A percentile compares a stretch with the other conserved stretches of the same genome.
phyloP scores from a whole-genome alignment of 768 basidiomycete species.

The Suillus ampliporus region DNA sequence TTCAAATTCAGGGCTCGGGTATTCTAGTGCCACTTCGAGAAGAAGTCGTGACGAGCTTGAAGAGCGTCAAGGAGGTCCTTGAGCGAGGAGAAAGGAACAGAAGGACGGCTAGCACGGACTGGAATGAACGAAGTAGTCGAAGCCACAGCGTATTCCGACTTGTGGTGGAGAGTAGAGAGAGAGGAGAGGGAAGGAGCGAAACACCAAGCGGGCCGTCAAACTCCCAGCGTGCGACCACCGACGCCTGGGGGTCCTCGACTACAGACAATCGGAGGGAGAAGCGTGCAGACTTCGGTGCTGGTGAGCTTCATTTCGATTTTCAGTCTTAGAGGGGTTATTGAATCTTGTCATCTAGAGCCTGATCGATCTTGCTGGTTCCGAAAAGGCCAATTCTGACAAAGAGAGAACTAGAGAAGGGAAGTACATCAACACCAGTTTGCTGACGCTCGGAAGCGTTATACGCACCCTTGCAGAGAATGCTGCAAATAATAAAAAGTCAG shows the following conservation, averaged over 20 bases:
- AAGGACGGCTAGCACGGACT: constrained; percentile 93
- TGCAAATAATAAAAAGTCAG: constrained; percentile 70
- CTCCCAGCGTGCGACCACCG: constrained; percentile 56
- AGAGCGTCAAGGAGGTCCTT: constrained; percentile 84
- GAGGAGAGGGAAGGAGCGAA: constrained; percentile 53
- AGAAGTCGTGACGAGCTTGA: constrained; percentile 91
- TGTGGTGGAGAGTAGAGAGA: constrained; percentile 87
- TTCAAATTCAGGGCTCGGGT: constrained; percentile 76
- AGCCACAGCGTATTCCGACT: constrained; percentile 95
- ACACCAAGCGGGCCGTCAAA: constrained; percentile 49
- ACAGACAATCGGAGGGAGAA: constrained; percentile 79
- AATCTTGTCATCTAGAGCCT: constrained; percentile 60
- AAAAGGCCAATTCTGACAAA: constrained; percentile 94
- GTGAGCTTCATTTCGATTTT: constrained; percentile 43
- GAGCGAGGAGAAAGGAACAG: constrained; percentile 86
- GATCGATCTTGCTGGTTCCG: constrained; percentile 96
- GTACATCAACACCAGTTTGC: constrained; percentile 94
- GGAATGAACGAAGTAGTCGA: constrained; percentile 95
- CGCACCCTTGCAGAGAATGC: constrained; percentile 90
- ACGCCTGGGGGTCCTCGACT: constrained; percentile 67
- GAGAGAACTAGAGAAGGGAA: constrained; percentile 96
- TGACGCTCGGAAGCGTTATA: constrained; percentile 93
- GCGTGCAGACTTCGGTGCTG: constrained; percentile 78
- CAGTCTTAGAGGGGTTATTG: constrained; percentile 2
- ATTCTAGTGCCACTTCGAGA: constrained; percentile 81